Evolutionary conservation across 805 yeast species (phyloP).

Genomic region (Yarrowia osloensis): DNA sequence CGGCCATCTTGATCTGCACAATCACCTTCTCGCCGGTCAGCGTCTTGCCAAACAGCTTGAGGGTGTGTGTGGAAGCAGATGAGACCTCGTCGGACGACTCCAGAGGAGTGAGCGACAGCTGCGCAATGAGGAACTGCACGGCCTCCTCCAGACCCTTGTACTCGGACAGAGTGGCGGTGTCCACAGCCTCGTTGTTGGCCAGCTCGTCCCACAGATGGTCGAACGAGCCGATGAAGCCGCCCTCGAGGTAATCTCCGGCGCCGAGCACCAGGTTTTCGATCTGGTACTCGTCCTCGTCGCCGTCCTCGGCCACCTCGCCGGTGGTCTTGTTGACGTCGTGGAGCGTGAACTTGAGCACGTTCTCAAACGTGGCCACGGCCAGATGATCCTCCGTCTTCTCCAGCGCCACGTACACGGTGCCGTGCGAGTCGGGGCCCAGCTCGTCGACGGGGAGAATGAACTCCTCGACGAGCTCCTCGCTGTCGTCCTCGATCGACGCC

Average conservation of each 20-base stretch:
- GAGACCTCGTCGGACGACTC: constrained; percentile 68
- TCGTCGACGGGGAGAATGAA: constrained; percentile 72
- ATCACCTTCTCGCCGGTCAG: constrained; percentile 52
- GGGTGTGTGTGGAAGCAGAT: constrained; percentile 59
- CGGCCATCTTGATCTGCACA: constrained; percentile 48
- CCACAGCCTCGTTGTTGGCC: constrained; percentile 53
- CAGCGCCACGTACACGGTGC: constrained; percentile 77
- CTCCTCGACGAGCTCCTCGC: constrained; percentile 65
- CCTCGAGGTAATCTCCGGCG: constrained; percentile 81
- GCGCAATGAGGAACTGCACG: constrained; percentile 54
- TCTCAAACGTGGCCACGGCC: constrained; percentile 55
- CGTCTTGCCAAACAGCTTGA: constrained; percentile 83
- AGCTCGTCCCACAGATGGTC: constrained; percentile 73
- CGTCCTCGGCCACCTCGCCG: constrained; percentile 71
- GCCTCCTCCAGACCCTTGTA: constrained; percentile 54
- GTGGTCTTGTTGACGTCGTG: constrained; percentile 78
- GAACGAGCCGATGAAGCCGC: constrained; percentile 77
- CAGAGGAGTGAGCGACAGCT: constrained; percentile 67
- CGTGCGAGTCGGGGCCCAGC: constrained; percentile 69
- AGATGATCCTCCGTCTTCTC: constrained; percentile 53
- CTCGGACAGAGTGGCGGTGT: constrained; percentile 65
- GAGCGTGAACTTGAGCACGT: constrained; percentile 69
- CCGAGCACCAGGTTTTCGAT: constrained; percentile 73
- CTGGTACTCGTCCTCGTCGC: constrained; percentile 91
- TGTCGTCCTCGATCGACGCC: constrained; percentile 39